Base-by-base conservation (phyloP, 306 rosid genomes). In the Pyrus communis region DNA sequence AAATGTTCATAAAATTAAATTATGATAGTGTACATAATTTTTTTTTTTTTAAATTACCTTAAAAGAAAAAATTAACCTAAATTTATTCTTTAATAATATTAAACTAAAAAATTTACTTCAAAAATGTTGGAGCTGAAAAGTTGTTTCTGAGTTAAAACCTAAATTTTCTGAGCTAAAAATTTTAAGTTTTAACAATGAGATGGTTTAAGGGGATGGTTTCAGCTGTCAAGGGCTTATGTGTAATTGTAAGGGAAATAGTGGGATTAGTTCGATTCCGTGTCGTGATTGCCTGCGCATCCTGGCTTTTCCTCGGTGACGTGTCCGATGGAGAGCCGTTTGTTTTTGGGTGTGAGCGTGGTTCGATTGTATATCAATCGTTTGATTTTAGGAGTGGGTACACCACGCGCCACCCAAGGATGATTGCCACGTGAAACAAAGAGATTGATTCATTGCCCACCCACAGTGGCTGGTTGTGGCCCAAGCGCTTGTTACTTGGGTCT, bases 301-400 rank as follows among this genome's bases (percentile, higher is more conserved):
- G 57, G 42, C 40, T 6, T 28, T 23, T 9, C 7, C 1, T 21
- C 27, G 77, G 40, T 76, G 91, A 86, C 83, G 91, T 85, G 97
- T 83, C 76, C 8, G 27, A 58, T 7, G 28, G 0, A 0, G 40
- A 17, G 23, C 77, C 82, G 69, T 54, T 1, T 4, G 49, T 73
- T 21, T 1, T 27, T 61, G 0, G 61, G 67, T 18, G 22, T 27
- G 22, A 23, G 70, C 84, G 90, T 74, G 89, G 88, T 51, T 58
- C 51, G 60, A 13, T 69, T 13, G 30, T 21, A 21, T 49, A 63
- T 63, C 82, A 38, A 22, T 82, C 68, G 55, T 79, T 62, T 14
- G 65, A 38, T 67, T 31, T 4, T 35, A 19, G 80, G 84, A 80
- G 73, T 61, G 89, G 73, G 87, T 23, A 18, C 2, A 43, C 83